Percentiles rank a stretch among this genome's conserved stretches.
Conservation (phyloP, 2,329 filamentous ascomycete genomes). For the Phaeosphaeriaceae sp. region DNA sequence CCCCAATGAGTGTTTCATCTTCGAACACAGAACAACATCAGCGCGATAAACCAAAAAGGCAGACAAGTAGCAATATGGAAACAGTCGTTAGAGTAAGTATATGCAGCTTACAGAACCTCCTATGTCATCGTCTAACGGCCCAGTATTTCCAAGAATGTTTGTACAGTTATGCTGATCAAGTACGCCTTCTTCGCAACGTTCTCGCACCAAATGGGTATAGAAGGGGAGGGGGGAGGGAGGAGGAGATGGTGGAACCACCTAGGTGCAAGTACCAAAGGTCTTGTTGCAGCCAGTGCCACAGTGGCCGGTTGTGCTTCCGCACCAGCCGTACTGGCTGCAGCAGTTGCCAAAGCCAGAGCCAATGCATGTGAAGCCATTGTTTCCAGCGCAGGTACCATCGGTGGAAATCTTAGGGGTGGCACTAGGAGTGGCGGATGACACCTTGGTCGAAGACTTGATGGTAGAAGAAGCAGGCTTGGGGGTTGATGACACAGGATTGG, state of each 20-base stretch:
- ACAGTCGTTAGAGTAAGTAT: not conserved
- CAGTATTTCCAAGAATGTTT: not conserved
- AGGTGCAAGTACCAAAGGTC: constrained; percentile 41
- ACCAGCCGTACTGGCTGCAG: constrained; percentile 53
- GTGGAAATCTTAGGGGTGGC: constrained; percentile 26
- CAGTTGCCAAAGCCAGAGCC: constrained; percentile 53
- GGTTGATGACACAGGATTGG: no score
- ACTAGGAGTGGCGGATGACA: constrained; percentile 8
- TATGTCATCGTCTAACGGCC: not conserved
- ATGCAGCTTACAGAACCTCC: constrained; percentile 6
- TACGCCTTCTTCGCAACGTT: no score
- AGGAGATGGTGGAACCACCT: not conserved
- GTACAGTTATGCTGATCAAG: not conserved
- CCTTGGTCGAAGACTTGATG: constrained; percentile 7
- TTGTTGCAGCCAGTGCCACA: constrained; percentile 42
- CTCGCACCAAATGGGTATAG: constrained; percentile 3
- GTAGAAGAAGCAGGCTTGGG: constrained; percentile 3
- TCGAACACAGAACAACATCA: not conserved
- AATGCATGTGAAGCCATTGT: constrained; percentile 45
- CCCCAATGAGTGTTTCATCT: not conserved
- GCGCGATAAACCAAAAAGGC: not conserved
- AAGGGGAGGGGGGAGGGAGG: not conserved
- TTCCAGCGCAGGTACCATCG: constrained; percentile 36
- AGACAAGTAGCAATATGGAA: not conserved
- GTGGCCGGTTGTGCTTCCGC: constrained; percentile 40